phyloP scores from a whole-genome alignment of 2,329 filamentous ascomycete species.

The Fonsecaea pugnacius region DNA sequence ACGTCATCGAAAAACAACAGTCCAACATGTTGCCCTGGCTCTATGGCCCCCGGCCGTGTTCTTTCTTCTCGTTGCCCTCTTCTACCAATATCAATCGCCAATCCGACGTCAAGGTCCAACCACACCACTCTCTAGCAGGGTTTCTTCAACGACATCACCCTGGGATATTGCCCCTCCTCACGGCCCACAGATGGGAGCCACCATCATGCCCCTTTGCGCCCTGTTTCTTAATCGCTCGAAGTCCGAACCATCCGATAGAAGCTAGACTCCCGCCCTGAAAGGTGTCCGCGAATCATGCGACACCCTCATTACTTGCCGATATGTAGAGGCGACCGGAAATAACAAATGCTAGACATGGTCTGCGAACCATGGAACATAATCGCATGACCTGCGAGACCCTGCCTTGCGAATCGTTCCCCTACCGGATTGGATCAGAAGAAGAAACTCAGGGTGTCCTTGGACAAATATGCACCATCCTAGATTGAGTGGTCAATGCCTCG shows the following conservation, averaged over 20 bases:
- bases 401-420: neutral
- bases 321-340: neutral
- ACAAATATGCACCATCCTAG: neutral
- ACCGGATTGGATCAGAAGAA: neutral
- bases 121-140: conserved; percentile 6
- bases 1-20: conserved; percentile 13
- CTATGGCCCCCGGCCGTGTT: neutral
- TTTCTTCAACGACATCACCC: conserved; percentile 14
- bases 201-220: conserved; percentile 10
- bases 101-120: conserved; percentile 7
- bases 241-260: neutral
- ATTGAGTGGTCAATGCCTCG: neutral
- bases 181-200: neutral
- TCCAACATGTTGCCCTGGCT: neutral
- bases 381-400: conserved; percentile 6
- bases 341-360: neutral
- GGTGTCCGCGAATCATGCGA: conserved; percentile 4
- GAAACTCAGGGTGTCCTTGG: neutral
- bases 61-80: neutral
- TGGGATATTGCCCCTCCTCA: conserved; percentile 2
- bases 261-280: neutral
- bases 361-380: neutral
- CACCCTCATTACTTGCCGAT: neutral
- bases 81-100: conserved; percentile 1
- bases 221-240: neutral